These are phyloP conservation scores for Spinacia oleracea DNA, from an alignment of 179 eudicot species.

Conservation along the genomic window DNA sequence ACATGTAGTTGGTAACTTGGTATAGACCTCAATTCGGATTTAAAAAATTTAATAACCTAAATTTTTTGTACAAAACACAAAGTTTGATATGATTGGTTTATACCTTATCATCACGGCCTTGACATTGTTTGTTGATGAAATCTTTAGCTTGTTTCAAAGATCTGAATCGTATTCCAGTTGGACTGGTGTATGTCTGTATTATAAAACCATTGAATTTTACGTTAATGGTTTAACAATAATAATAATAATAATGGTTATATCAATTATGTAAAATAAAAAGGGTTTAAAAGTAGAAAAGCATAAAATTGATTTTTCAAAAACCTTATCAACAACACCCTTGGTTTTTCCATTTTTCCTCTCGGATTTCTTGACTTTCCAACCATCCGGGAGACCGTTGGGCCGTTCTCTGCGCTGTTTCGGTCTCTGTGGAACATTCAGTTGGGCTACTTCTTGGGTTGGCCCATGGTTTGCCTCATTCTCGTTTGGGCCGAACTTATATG, in stretches of 20 bases:
- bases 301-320: neutral
- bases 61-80: too few relatives aligned
- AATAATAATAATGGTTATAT: too few relatives aligned
- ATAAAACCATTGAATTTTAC: neutral
- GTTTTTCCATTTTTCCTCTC: constrained; percentile 1
- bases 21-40: too few relatives aligned
- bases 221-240: too few relatives aligned
- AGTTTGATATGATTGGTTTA: too few relatives aligned
- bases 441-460: neutral
- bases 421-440: neutral
- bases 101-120: neutral
- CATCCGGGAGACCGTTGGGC: neutral
- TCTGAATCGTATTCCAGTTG: neutral
- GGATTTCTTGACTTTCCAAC: neutral
- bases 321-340: constrained; percentile 9
- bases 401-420: neutral
- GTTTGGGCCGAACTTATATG: neutral
- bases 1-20: too few relatives aligned
- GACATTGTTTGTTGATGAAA: neutral
- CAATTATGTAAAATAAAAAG: too few relatives aligned
- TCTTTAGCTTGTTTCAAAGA: neutral
- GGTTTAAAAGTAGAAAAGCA: too few relatives aligned
- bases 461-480: neutral
- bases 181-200: neutral
- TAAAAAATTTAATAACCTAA: too few relatives aligned